phyloP scores from a whole-genome alignment of 2,329 filamentous ascomycete species.

The Nannizziopsis barbatae region DNA sequence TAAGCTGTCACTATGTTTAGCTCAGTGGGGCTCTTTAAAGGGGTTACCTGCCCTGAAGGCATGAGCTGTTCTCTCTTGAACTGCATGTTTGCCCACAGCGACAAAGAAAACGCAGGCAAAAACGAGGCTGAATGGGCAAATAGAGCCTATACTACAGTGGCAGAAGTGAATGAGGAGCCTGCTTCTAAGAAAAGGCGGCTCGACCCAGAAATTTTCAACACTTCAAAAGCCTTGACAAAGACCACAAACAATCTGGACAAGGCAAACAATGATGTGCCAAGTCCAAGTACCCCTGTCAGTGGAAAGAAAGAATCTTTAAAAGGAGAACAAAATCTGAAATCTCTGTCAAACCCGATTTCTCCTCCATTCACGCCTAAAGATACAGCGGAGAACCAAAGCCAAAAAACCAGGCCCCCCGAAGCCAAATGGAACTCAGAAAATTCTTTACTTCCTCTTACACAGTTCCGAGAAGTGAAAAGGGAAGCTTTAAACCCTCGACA shows the following conservation, averaged over 20 bases:
- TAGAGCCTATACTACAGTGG: background rate
- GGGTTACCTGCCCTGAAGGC: slow-evolving; percentile 43
- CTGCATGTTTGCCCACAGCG: slow-evolving; percentile 48
- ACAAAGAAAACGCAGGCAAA: slow-evolving; percentile 15
- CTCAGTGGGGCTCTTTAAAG: slow-evolving; percentile 45
- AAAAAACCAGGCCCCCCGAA: background rate
- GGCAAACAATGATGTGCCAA: slow-evolving; percentile 3
- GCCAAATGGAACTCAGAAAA: background rate
- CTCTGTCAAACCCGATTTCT: slow-evolving; percentile 21
- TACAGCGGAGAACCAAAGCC: background rate
- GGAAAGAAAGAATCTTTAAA: slow-evolving; percentile 14
- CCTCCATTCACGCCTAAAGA: slow-evolving; percentile 18
- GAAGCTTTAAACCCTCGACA: slow-evolving; percentile 38
- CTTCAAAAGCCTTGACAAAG: background rate
- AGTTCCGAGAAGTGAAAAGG: slow-evolving; percentile 25
- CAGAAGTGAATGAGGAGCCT: slow-evolving; percentile 16
- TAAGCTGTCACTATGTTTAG: slow-evolving; percentile 39
- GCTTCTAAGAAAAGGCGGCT: slow-evolving; percentile 24
- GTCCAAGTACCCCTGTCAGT: background rate
- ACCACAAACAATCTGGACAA: background rate
- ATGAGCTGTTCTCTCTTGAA: slow-evolving; percentile 41
- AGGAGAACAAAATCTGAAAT: slow-evolving; percentile 17
- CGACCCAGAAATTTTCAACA: background rate
- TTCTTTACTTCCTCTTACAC: background rate
- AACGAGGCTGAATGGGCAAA: background rate